Conservation (phyloP, 768 basidiomycete species). For the Porpolomopsis calyptriformis region DNA sequence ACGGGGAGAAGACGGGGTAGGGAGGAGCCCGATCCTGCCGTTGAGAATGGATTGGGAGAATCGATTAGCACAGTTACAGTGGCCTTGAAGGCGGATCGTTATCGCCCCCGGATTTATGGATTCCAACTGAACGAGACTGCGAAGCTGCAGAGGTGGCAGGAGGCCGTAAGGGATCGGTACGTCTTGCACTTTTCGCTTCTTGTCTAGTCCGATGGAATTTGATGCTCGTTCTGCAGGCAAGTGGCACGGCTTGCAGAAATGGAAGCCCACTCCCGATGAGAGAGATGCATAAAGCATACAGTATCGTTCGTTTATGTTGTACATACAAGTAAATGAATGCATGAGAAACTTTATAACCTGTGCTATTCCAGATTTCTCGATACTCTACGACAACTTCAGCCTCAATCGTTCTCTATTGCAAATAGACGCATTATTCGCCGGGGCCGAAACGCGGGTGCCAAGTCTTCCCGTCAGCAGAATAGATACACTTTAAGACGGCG, state of each 20-base stretch:
- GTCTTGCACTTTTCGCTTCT: slow-evolving; percentile 5
- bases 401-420: too few relatives aligned
- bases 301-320: too few relatives aligned
- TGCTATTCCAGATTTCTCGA: too few relatives aligned
- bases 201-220: neutral
- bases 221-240: slow-evolving; percentile 25
- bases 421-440: too few relatives aligned
- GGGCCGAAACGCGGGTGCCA: too few relatives aligned
- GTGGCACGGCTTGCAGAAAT: slow-evolving; percentile 39
- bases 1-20: slow-evolving; percentile 30
- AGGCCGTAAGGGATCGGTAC: slow-evolving; percentile 80
- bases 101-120: slow-evolving; percentile 90
- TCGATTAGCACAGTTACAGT: slow-evolving; percentile 67
- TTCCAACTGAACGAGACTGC: slow-evolving; percentile 94
- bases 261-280: slow-evolving; percentile 15
- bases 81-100: slow-evolving; percentile 84
- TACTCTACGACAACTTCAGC: too few relatives aligned
- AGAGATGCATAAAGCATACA: neutral
- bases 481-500: too few relatives aligned
- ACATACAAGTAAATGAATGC: too few relatives aligned
- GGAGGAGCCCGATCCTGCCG: slow-evolving; percentile 47
- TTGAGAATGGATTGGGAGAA: slow-evolving; percentile 50
- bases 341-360: too few relatives aligned
- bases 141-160: slow-evolving; percentile 91
- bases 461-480: too few relatives aligned